A percentile compares a stretch with the other conserved stretches of the same genome.
phyloP scores from a whole-genome alignment of 345 rosid genomes.

The Lumnitzera racemosa region DNA sequence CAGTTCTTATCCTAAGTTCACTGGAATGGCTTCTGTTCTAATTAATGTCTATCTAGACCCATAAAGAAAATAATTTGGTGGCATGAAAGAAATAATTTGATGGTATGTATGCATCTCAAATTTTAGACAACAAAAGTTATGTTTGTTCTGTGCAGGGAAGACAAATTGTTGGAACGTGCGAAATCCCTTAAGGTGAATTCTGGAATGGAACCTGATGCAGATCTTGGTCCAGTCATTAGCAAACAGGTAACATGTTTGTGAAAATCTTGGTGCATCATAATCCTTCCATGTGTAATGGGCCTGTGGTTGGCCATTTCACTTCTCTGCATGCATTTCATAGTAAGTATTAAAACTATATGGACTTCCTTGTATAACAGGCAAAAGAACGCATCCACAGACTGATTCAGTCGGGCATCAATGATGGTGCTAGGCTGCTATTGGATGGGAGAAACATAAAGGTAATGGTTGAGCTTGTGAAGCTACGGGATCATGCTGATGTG shows the following conservation, averaged over 20 bases:
- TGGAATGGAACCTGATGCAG: slow-evolving; percentile 80
- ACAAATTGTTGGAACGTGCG: slow-evolving; percentile 63
- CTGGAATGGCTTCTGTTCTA: too few species aligned
- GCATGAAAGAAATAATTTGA: background rate
- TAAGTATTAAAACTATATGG: background rate
- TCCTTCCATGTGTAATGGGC: too few species aligned
- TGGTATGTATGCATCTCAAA: background rate
- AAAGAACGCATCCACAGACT: slow-evolving; percentile 74
- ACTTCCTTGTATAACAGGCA: slow-evolving; percentile 46
- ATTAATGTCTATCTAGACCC: too few species aligned
- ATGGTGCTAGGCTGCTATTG: slow-evolving; percentile 78
- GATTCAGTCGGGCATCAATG: slow-evolving; percentile 75
- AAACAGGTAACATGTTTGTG: slow-evolving; percentile 41
- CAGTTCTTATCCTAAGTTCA: too few species aligned
- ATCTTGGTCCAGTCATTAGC: slow-evolving; percentile 94
- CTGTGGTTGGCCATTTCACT: too few species aligned
- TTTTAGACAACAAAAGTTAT: background rate
- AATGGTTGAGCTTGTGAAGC: slow-evolving; percentile 5
- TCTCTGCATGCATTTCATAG: too few species aligned
- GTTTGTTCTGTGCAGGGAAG: slow-evolving; percentile 43
- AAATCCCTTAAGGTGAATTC: slow-evolving; percentile 81
- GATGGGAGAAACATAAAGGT: slow-evolving; percentile 89
- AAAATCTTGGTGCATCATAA: background rate
- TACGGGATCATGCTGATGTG: background rate
- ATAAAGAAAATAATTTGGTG: background rate